Evolutionary conservation across 495 filamentous ascomycete genomes (phyloP).

Genomic region (Neurospora sp.): DNA sequence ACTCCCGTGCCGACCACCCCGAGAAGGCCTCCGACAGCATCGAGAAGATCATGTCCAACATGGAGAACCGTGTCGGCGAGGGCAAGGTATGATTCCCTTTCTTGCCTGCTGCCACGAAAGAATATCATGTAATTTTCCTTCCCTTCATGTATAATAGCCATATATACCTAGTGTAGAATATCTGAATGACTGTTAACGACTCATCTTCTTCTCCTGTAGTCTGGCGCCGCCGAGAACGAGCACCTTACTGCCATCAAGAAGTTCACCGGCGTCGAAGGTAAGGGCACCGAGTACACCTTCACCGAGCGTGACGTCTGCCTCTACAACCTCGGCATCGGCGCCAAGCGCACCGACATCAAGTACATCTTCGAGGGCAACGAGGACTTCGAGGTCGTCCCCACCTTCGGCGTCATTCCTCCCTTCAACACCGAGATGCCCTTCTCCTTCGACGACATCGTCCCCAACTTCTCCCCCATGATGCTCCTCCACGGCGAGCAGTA

Average conservation of each 20-base stretch:
- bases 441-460: slow-evolving; percentile 71
- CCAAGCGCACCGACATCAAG: slow-evolving; percentile 82
- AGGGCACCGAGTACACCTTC: slow-evolving; percentile 73
- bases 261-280: slow-evolving; percentile 59
- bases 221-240: slow-evolving; percentile 25
- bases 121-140: slow-evolving; percentile 8
- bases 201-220: slow-evolving; percentile 20
- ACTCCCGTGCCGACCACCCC: slow-evolving; percentile 84
- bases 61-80: slow-evolving; percentile 56
- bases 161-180: slow-evolving; percentile 18
- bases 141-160: slow-evolving; percentile 16
- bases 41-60: slow-evolving; percentile 85
- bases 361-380: slow-evolving; percentile 84
- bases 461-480: slow-evolving; percentile 98
- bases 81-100: slow-evolving; percentile 38
- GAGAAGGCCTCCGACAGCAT: slow-evolving; percentile 65
- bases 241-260: slow-evolving; percentile 64
- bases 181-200: slow-evolving; percentile 19
- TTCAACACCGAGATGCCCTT: slow-evolving; percentile 80
- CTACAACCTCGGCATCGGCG: slow-evolving; percentile 92
- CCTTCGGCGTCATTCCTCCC: slow-evolving; percentile 87
- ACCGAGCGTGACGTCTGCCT: slow-evolving; percentile 82
- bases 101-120: slow-evolving; percentile 10
- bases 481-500: slow-evolving; percentile 98
- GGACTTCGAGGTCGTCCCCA: slow-evolving; percentile 85